These are phyloP conservation scores for Aegilops tauschii DNA, from an alignment of 176 grass and related monocot species.

Conservation along the genomic window DNA sequence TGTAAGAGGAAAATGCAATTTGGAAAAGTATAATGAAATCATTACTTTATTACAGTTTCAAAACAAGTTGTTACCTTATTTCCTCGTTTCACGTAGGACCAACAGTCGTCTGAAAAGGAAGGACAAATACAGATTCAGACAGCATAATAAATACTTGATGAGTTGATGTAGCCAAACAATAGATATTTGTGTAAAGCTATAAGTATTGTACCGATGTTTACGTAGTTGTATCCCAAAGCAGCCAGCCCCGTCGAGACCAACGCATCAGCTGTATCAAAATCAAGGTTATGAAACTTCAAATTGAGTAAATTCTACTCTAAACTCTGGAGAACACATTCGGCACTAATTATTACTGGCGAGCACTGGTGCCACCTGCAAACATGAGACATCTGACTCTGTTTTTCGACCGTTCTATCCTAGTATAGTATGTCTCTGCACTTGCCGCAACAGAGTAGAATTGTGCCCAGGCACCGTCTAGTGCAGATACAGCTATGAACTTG, in stretches of 20 bases:
- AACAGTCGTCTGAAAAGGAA: constrained; percentile 79
- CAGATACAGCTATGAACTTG: background rate
- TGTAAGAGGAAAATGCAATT: background rate
- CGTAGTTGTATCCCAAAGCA: constrained; percentile 68
- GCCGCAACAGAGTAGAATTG: background rate
- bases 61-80: constrained; percentile 29
- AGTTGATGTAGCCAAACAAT: background rate
- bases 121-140: background rate
- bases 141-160: background rate
- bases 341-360: background rate
- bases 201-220: constrained; percentile 73
- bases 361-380: background rate
- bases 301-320: background rate
- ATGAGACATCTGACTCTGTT: background rate
- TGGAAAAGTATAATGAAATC: background rate
- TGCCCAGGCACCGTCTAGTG: background rate
- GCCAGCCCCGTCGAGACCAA: constrained; percentile 78
- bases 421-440: background rate
- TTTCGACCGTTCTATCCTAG: background rate
- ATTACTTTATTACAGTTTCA: constrained; percentile 9
- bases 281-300: background rate
- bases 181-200: background rate
- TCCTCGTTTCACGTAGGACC: constrained; percentile 66
- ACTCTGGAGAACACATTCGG: background rate
- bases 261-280: constrained; percentile 69